Percentiles rank a stretch among this genome's conserved stretches.
phyloP scores from a whole-genome alignment of 108 stramenopile species.

The Stephanodiscus minutulus region DNA sequence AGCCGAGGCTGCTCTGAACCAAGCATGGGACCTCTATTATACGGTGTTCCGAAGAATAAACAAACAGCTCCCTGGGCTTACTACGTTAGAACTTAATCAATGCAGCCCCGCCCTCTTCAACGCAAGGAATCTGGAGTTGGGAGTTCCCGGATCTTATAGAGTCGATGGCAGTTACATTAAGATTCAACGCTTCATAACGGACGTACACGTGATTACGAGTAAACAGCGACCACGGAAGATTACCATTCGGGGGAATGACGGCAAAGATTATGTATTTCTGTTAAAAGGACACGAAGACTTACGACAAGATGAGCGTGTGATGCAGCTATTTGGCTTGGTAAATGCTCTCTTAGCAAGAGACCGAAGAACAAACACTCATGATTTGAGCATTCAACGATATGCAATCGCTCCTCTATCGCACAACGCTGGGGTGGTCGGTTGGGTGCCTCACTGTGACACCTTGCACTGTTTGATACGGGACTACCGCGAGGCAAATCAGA shows the following conservation, averaged over 20 bases:
- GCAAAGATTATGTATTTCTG: constrained; percentile 96
- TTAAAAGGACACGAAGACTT: constrained; percentile 99
- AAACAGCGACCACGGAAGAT: constrained; percentile 99
- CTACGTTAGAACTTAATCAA: constrained; percentile 85
- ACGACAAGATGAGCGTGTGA: constrained; percentile 99
- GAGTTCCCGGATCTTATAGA: constrained; percentile 96
- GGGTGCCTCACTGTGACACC: constrained; percentile 98
- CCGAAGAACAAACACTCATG: constrained; percentile 89
- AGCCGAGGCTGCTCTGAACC: constrained; percentile 76
- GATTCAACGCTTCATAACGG: constrained; percentile 85
- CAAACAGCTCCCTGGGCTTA: constrained; percentile 89
- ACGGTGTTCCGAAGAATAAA: constrained; percentile 94
- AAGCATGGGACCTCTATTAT: constrained; percentile 98
- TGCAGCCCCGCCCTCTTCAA: constrained; percentile 88
- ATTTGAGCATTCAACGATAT: constrained; percentile 95
- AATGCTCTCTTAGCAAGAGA: constrained; percentile 97
- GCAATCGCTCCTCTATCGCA: constrained; percentile 96
- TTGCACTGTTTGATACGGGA: constrained; percentile 95
- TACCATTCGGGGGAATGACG: constrained; percentile 94
- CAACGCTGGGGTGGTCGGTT: constrained; percentile 97
- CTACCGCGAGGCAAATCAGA: constrained; percentile 89
- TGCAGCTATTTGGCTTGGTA: constrained; percentile 99
- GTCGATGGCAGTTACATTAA: constrained; percentile 91
- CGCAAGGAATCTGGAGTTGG: constrained; percentile 89
- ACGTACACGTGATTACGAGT: constrained; percentile 93